Percentiles rank a stretch among this genome's conserved stretches.
Evolutionary conservation across 495 filamentous ascomycete species (phyloP).

Genomic region (Neurospora sp.): DNA sequence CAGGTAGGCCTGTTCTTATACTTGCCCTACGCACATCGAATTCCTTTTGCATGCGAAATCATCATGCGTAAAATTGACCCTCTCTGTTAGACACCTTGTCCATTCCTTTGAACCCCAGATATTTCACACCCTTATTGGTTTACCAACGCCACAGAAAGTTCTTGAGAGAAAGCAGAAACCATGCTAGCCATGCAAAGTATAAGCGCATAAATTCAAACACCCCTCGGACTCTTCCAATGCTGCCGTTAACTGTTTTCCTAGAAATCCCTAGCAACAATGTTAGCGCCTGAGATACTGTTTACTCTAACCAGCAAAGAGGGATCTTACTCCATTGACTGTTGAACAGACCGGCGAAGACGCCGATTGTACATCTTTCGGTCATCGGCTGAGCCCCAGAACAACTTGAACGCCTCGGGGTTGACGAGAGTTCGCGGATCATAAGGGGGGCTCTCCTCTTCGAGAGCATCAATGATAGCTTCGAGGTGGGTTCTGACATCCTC

Average conservation of each 20-base stretch:
- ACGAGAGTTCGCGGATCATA: slow-evolving; percentile 89
- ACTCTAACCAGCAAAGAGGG: background rate
- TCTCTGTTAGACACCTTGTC: background rate
- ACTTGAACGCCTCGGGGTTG: slow-evolving; percentile 72
- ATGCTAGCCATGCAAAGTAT: slow-evolving; percentile 4
- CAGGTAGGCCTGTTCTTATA: background rate
- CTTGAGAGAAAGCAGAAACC: background rate
- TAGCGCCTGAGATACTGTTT: background rate
- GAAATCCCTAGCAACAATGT: background rate
- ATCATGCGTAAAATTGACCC: background rate
- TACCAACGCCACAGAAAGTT: background rate
- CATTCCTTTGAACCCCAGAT: background rate
- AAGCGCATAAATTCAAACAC: background rate
- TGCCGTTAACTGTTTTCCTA: background rate
- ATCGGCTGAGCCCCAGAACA: slow-evolving; percentile 77
- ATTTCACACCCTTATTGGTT: background rate
- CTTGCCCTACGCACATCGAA: background rate
- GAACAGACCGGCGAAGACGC: slow-evolving; percentile 55
- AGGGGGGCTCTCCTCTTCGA: slow-evolving; percentile 79
- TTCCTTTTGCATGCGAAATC: background rate
- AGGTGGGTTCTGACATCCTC: slow-evolving; percentile 82
- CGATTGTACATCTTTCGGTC: slow-evolving; percentile 78
- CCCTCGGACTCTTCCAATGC: background rate
- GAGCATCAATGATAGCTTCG: slow-evolving; percentile 68
- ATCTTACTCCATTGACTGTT: slow-evolving; percentile 44